phyloP scores from a whole-genome alignment of 176 grass and related monocot genomes.

The Musa acuminata region DNA sequence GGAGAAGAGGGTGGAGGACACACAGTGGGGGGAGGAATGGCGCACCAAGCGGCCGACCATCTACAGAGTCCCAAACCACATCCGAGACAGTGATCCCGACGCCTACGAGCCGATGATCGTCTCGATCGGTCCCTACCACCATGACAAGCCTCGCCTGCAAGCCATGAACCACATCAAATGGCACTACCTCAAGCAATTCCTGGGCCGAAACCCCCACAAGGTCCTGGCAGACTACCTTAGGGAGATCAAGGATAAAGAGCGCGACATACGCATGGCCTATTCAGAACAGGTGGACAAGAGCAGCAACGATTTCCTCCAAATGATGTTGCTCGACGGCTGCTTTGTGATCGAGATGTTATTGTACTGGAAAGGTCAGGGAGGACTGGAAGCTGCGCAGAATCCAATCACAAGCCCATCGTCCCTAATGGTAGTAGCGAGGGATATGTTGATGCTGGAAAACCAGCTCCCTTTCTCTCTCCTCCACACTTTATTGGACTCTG shows the following conservation, averaged over 20 bases:
- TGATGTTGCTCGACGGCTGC: constrained; percentile 28
- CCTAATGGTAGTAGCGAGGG: neutral
- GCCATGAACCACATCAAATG: neutral
- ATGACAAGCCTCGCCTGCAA: neutral
- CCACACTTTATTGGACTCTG: neutral
- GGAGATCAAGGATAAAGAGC: neutral
- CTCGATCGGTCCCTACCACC: constrained; percentile 10
- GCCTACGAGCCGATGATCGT: constrained; percentile 3
- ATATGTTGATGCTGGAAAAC: constrained; percentile 39
- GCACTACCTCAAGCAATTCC: neutral
- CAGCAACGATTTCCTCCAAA: neutral
- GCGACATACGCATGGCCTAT: neutral
- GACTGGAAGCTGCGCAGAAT: too few relatives aligned
- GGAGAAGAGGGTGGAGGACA: too few relatives aligned
- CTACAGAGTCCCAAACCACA: neutral
- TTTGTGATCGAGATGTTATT: constrained; percentile 18
- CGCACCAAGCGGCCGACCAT: neutral
- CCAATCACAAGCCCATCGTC: too few relatives aligned
- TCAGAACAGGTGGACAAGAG: neutral
- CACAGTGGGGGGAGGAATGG: too few relatives aligned
- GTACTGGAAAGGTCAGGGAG: too few relatives aligned
- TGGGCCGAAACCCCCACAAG: neutral
- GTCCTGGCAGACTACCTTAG: neutral
- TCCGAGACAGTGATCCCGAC: neutral
- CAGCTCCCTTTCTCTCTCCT: constrained; percentile 43